Evolutionary conservation across 177 flowering plant species (phyloP), one percentile per base, ranked within the genome.

Genomic region (Telopea speciosissima): DNA sequence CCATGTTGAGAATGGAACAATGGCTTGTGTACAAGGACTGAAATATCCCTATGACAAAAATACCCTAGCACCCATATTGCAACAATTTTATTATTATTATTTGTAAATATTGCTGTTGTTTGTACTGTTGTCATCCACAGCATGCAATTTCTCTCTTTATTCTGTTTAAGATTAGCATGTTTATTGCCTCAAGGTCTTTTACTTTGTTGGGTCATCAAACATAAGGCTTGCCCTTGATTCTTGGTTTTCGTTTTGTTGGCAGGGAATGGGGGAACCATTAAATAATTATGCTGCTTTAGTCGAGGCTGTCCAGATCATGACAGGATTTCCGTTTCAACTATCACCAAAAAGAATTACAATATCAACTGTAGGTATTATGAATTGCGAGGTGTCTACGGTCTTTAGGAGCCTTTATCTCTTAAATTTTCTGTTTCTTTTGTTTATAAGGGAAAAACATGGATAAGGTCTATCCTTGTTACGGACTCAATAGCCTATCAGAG

Each of bases 191-290:
- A 23, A 24, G 33, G 16, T 49, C 54, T 49, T 62, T 63, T 58
- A 16, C 24, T 58, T 21, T 58, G 8, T n/a, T 49, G 54, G 19
- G 14, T 67, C 7, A 52, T 49, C 54, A 9, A 23, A 23, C 10
- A 36, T 36, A 36, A 3, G 40, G 40, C 40, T 36, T 36, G 40
- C 40, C 40, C 40, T 36, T 36, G 9, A 36, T 36, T 36, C 40
- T 36, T 36, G 40, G 6, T 36, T 36, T 36, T 36, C 31, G 4
- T 52, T 49, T 52, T 23, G 36, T 24, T 44, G 31, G 36, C 85
- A 95, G 98, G 98, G 99, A 79, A 95, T 95, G 98, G 99, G 99
- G 24, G 99, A 95, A 65, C 99, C 99, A 19, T 71, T 95, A 77
- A 95, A 95, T 79, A 95, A 95, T 79, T 93, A 92, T 75, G 8